These are phyloP conservation scores for Yarrowia yakushimensis DNA, from an alignment of 805 yeast genomes.

Conservation along the genomic window DNA sequence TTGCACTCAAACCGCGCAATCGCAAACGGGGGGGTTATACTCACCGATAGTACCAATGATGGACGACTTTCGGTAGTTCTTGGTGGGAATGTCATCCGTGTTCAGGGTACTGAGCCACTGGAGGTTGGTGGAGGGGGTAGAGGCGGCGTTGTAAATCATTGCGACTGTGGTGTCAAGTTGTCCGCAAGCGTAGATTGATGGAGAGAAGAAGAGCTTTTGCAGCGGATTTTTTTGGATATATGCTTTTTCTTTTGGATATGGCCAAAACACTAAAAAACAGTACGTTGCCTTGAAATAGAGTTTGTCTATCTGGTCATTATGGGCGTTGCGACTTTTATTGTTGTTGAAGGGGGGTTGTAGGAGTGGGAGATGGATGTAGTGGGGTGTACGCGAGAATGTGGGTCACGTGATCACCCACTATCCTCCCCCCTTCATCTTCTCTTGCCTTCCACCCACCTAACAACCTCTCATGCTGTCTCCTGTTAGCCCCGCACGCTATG, in stretches of 20 bases:
- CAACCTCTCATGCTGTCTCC: not conserved
- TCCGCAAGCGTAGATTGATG: not conserved
- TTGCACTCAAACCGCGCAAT: not conserved
- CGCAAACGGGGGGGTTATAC: slow-evolving; percentile 21
- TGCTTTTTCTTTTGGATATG: slow-evolving; percentile 3
- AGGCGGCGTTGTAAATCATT: slow-evolving; percentile 21
- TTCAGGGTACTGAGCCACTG: slow-evolving; percentile 83
- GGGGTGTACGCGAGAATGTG: no score
- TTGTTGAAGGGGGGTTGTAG: not conserved
- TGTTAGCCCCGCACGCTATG: slow-evolving; percentile 17
- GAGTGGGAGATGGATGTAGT: not conserved
- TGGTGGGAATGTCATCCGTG: slow-evolving; percentile 66
- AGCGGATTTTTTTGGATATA: slow-evolving; percentile 19
- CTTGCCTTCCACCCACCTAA: no score
- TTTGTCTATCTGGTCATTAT: not conserved
- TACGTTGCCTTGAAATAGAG: slow-evolving; percentile 8
- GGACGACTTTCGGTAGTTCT: slow-evolving; percentile 85
- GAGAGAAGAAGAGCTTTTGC: slow-evolving; percentile 16
- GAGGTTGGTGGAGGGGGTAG: slow-evolving; percentile 43
- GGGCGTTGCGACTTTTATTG: slow-evolving; percentile 6
- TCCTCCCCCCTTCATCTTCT: not conserved
- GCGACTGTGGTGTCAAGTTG: not conserved
- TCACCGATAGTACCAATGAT: slow-evolving; percentile 92
- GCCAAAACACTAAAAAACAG: not conserved
- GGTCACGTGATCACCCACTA: not conserved